Conservation (phyloP, 345 rosid genomes). For the Salix udensis region DNA sequence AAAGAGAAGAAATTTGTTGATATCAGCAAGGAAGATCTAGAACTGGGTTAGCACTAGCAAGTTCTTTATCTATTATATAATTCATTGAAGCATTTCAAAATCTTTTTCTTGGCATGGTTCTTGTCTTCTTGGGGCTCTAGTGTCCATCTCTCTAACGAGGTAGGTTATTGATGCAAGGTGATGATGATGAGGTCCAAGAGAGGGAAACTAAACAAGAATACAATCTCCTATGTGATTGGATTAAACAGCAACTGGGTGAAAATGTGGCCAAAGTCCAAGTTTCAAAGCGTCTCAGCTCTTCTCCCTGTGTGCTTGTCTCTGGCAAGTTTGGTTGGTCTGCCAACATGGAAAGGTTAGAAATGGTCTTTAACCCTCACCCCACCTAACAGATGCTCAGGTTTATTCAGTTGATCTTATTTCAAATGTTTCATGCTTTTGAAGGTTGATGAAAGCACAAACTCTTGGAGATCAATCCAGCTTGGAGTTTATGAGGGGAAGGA, state of each 20-base stretch:
- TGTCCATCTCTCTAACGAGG: neutral
- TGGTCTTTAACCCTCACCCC: neutral
- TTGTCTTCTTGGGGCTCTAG: neutral
- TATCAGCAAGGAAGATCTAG: conserved; percentile 97
- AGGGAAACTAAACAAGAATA: conserved; percentile 78
- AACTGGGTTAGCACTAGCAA: conserved; percentile 56
- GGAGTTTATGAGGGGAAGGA: conserved; percentile 98
- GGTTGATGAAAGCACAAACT: conserved; percentile 99
- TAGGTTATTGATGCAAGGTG: conserved; percentile 42
- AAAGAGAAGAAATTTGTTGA: conserved; percentile 97
- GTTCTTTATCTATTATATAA: neutral
- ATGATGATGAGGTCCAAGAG: conserved; percentile 90
- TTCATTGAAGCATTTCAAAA: conserved; percentile 1
- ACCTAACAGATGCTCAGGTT: neutral
- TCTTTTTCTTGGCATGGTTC: neutral
- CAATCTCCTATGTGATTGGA: conserved; percentile 86
- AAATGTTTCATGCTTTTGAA: conserved; percentile 22
- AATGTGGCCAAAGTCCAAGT: conserved; percentile 94
- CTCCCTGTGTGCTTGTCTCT: conserved; percentile 97
- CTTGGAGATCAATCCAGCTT: conserved; percentile 92
- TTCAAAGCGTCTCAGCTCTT: conserved; percentile 84
- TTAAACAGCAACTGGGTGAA: conserved; percentile 94
- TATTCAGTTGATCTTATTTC: neutral
- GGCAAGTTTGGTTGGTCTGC: conserved; percentile 99
- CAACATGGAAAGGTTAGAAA: conserved; percentile 89